A percentile compares a stretch with the other conserved stretches of the same genome.
phyloP scores from a whole-genome alignment of 2,329 filamentous ascomycete genomes.

The Penicillium occitanis region DNA sequence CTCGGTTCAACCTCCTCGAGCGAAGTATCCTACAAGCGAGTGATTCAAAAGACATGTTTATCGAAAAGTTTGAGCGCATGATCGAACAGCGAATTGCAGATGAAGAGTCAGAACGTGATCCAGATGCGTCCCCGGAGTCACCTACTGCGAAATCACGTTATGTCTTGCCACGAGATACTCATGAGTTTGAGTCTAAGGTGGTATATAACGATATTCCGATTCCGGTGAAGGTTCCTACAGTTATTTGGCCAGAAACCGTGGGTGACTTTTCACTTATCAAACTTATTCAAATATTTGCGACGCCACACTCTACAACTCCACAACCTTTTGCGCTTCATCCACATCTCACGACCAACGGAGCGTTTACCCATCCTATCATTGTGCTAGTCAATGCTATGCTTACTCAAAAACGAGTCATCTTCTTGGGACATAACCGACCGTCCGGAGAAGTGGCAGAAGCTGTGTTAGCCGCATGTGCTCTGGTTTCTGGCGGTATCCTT shows the following conservation, averaged over 20 bases:
- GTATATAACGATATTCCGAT: conserved; percentile 96
- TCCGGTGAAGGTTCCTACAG: conserved; percentile 92
- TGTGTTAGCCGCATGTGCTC: conserved; percentile 92
- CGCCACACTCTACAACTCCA: conserved; percentile 75
- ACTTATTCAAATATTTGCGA: conserved; percentile 90
- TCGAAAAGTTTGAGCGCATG: conserved; percentile 97
- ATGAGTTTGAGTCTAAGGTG: conserved; percentile 95
- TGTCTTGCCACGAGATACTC: conserved; percentile 83
- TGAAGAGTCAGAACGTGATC: conserved; percentile 46
- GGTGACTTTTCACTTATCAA: conserved; percentile 98
- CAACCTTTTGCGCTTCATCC: conserved; percentile 84
- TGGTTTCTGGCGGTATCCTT: conserved; percentile 88
- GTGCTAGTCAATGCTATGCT: conserved; percentile 91
- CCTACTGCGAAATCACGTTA: conserved; percentile 65
- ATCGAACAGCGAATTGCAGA: conserved; percentile 76
- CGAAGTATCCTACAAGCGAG: conserved; percentile 82
- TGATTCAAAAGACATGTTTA: conserved; percentile 92
- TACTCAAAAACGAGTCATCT: conserved; percentile 95
- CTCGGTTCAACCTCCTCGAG: conserved; percentile 78
- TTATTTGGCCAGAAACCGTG: conserved; percentile 90
- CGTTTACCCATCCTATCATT: conserved; percentile 89
- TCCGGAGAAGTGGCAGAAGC: conserved; percentile 96
- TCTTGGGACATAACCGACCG: conserved; percentile 90
- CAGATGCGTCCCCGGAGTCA: conserved; percentile 37
- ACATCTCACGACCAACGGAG: conserved; percentile 88